Conservation (phyloP, 129 eudicot genomes). For the Pseudognaphalium luteoalbum region DNA sequence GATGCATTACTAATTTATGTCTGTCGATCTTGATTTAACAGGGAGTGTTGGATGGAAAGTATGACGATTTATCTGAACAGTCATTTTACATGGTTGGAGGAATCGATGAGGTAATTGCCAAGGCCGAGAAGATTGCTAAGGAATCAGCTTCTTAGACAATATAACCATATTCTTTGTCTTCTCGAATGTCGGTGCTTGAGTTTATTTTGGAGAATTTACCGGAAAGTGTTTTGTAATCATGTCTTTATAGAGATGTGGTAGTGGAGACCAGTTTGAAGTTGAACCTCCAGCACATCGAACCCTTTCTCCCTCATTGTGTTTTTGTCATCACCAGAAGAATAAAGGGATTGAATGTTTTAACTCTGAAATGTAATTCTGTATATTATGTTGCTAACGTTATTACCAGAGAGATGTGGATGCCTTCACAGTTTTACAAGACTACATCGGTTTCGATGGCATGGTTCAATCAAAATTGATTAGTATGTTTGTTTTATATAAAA, state of each 20-base stretch:
- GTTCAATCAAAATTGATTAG: background rate
- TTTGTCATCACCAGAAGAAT: constrained; percentile 4
- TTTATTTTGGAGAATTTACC: background rate
- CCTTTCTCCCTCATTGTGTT: background rate
- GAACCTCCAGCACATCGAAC: background rate
- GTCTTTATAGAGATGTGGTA: constrained; percentile 8
- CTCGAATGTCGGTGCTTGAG: constrained; percentile 2
- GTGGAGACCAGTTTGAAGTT: constrained; percentile 1
- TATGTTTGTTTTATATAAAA: background rate
- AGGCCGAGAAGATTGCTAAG: constrained; percentile 31
- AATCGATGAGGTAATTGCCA: constrained; percentile 28
- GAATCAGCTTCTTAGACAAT: constrained; percentile 47
- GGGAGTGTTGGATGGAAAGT: constrained; percentile 39
- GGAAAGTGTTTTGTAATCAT: constrained; percentile 3
- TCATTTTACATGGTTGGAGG: constrained; percentile 33
- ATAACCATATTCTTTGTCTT: background rate
- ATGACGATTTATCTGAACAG: constrained; percentile 24
- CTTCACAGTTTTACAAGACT: background rate
- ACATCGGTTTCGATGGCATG: background rate
- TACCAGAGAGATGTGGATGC: background rate
- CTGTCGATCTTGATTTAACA: background rate
- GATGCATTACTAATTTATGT: background rate
- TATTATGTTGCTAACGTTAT: constrained; percentile 18
- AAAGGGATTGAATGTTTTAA: constrained; percentile 17
- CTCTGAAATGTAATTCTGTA: constrained; percentile 1